Evolutionary conservation across 2,329 filamentous ascomycete genomes (phyloP), one percentile per base, ranked within the genome.

Genomic region (Myriosclerotinia duriaeana): DNA sequence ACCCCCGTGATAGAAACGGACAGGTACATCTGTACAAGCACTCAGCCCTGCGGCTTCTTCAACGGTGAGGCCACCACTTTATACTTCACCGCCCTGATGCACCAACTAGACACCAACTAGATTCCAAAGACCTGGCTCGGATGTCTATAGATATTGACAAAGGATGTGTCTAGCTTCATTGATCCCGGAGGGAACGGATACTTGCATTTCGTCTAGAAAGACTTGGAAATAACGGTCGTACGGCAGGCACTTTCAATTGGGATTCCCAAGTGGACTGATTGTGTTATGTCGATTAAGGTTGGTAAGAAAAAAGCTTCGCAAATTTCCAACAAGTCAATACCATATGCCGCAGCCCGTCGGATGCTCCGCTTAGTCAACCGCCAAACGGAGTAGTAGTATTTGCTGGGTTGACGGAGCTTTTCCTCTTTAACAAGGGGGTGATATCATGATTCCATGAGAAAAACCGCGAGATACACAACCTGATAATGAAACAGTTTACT

Each of bases 21-120:
- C 22, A 61, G 46, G 61, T 66, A 64, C 66, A 65, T 64, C 42
- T 53, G 63, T 53, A 67, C 50, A 66, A 66, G 69, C 56, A 69
- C 67, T 72, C 73, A 73, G 72, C 72, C 73, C 66, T 74, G 72
- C 69, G 68, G 69, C 70, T 72, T 73, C 64, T 66, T 62, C 30
- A 53, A 72, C 70, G 69, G 70, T 72, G 69, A 72, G 67, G 56
- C 53, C 53, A 53, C 48, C 34, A 55, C 68, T 66, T 70, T 70
- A 72, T 69, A 61, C 12, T 61, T 52, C 71, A 71, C 70, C 69
- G 54, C 71, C 66, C 66, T 58, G 54, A 66, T 71, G 59, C 67
- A 66, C 64, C 55, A 58, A 30, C 65, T 26, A 26, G 26, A 26
- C 26, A 26, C 26, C 26, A 26, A 26, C 66, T 34, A 38, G 50